Base-by-base conservation (phyloP, 2,329 filamentous ascomycete genomes). In the Trichoderma aggressivum region DNA sequence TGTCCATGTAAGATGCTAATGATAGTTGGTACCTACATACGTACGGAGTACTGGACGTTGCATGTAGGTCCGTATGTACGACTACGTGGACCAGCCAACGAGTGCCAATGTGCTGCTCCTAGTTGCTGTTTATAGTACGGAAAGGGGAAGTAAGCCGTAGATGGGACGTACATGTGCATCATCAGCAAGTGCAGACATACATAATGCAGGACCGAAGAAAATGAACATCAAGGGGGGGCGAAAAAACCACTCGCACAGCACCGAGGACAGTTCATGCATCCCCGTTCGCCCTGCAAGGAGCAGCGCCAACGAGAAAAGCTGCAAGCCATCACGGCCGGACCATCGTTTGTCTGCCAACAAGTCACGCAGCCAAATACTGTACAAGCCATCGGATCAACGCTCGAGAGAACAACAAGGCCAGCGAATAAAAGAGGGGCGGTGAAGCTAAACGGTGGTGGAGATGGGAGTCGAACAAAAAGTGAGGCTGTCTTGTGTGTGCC, bases 401-500 rank as follows among this genome's bases (percentile, higher is more conserved):
- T 18, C 34, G 26, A 30, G 16, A 43, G 32, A 34, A 39, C 36
- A 39, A 39, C 16, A 39, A 39, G 36, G 36, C 36, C 7, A 50
- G 61, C 12, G 36, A 50, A 21, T 8, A 43, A 43, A 14, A 30
- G 43, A 53, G 61, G 39, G 26, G 61, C 43, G 39, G 59, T 64
- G 61, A 50, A 50, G 61, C 34, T 21, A 21, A 8, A 7, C 18
- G n/a, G 39, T n/a, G 18, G 43, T 53, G 26, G 28, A 50, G 60
- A 21, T 43, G 39, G 26, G 36, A 28, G 26, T 28, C 26, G 26
- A 24, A n/a, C n/a, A 43, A 28, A 68, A 53, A 69, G 56, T 60
- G 66, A 69, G 56, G 66, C 66, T 61, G 66, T 69, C 53, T 34
- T 24, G 32, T 18, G 36, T 24, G 39, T 65, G 21, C 55, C 24